A percentile compares a stretch with the other conserved stretches of the same genome.
Evolutionary conservation across 2,329 filamentous ascomycete species (phyloP).

Genomic region (Grosmannia serpens): DNA sequence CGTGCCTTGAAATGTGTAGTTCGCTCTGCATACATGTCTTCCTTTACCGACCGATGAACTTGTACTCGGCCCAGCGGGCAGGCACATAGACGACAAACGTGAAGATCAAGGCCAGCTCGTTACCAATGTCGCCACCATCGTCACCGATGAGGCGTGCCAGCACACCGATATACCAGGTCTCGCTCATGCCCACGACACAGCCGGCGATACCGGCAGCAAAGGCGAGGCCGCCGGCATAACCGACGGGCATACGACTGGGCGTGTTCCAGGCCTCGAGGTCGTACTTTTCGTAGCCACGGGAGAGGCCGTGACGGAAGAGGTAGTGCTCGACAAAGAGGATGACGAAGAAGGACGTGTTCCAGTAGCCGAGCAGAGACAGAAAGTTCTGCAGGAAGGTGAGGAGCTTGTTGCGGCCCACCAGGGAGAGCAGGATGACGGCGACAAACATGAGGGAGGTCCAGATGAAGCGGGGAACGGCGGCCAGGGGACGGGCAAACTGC

Average conservation of each 20-base stretch:
- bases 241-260: constrained; percentile 29
- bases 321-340: constrained; percentile 38
- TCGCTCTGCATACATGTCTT: background rate
- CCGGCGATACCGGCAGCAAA: constrained; percentile 33
- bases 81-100: constrained; percentile 35
- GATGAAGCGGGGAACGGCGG: constrained; percentile 31
- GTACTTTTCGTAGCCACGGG: constrained; percentile 26
- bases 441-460: constrained; percentile 35
- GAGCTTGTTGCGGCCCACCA: constrained; percentile 31
- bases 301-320: constrained; percentile 27
- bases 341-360: constrained; percentile 35
- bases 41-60: constrained; percentile 26
- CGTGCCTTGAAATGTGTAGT: background rate
- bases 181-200: constrained; percentile 46
- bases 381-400: constrained; percentile 33
- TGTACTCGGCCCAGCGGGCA: constrained; percentile 35
- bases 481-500: constrained; percentile 30
- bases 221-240: constrained; percentile 28
- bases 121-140: constrained; percentile 36
- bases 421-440: constrained; percentile 30
- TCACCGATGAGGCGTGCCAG: constrained; percentile 31
- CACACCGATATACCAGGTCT: constrained; percentile 42
- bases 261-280: constrained; percentile 38
- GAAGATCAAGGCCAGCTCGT: constrained; percentile 39
- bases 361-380: constrained; percentile 36